Evolutionary conservation across 2,329 filamentous ascomycete genomes (phyloP), one percentile per base, ranked within the genome.

Genomic region (Ceratocystis albifundus): DNA sequence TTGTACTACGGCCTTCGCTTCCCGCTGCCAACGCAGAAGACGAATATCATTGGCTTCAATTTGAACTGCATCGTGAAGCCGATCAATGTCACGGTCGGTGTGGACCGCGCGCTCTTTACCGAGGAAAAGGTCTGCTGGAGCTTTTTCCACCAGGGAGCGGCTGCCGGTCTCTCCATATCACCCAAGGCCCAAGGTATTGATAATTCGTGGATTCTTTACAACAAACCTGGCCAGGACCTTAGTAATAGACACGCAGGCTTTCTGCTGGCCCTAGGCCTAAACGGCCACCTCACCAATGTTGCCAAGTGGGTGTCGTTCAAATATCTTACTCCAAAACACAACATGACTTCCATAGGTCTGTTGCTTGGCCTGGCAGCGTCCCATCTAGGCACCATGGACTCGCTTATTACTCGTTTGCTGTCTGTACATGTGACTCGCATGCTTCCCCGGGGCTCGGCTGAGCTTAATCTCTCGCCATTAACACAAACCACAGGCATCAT

Each of bases 291-390:
- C n/a, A 94, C 90, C 71, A 88, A 86, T 6, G 83, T 99, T 32
- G 94, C 94, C 2, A 97, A 97, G 77, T 99, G 94, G 93, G 88
- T 99, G 55, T 93, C 92, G 7, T 99, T 97, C 82, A 97, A 96
- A 73, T 99, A 99, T 71, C 79, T 99, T n/a, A 99, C 94, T 0
- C 93, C 94, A 1, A 99, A 99, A 73, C 95, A 99, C 75, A 96
- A 92, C 30, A 99, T 99, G 94, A 97, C 94, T 28, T 97, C 94
- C 0, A 93, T 99, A 65, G 94, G 94, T 8, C 80, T 99, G n/a
- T 80, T 99, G 2, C 80, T 99, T 0, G 94, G 94, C 0, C 80
- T 99, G 20, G 92, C 94, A 7, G 94, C 90, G 30, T 97, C 94
- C 0, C 96, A 96, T 73, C 81, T 96, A 70, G 94, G 95, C 0